Evolutionary conservation across 2,329 filamentous ascomycete genomes (phyloP).

Genomic region (Colletotrichum tamarilloi): DNA sequence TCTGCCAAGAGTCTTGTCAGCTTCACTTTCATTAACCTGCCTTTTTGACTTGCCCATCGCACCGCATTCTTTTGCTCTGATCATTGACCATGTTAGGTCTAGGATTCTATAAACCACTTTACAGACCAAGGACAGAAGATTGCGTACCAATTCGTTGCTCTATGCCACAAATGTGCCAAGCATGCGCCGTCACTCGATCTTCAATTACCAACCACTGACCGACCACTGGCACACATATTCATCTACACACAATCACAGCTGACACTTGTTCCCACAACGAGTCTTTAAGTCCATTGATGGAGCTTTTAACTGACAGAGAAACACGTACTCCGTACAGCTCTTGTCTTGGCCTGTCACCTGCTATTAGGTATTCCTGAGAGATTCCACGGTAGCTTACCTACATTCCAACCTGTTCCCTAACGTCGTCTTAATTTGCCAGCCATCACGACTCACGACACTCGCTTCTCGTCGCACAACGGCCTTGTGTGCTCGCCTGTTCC

Average conservation of each 20-base stretch:
- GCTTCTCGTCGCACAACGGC: not conserved
- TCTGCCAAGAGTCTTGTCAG: constrained; percentile 24
- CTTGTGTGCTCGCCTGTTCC: not conserved
- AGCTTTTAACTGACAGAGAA: not conserved
- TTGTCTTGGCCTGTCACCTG: not conserved
- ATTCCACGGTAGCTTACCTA: no score
- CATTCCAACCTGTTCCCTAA: not conserved
- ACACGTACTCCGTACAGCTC: not conserved
- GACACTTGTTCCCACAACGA: not conserved
- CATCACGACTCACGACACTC: not conserved
- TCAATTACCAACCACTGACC: not conserved
- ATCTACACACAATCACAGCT: not conserved
- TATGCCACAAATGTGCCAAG: not conserved
- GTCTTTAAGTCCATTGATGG: not conserved
- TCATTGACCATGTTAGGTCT: not conserved
- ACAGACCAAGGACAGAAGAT: not conserved
- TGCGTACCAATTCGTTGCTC: not conserved
- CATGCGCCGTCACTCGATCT: not conserved
- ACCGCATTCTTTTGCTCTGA: not conserved
- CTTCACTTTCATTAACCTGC: constrained; percentile 20
- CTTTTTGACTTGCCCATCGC: not conserved
- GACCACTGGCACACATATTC: not conserved
- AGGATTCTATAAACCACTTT: no score
- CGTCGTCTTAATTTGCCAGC: not conserved
- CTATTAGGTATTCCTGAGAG: no score